Evolutionary conservation across 2,329 filamentous ascomycete species (phyloP).

Genomic region (Corniculantispora saksenae): DNA sequence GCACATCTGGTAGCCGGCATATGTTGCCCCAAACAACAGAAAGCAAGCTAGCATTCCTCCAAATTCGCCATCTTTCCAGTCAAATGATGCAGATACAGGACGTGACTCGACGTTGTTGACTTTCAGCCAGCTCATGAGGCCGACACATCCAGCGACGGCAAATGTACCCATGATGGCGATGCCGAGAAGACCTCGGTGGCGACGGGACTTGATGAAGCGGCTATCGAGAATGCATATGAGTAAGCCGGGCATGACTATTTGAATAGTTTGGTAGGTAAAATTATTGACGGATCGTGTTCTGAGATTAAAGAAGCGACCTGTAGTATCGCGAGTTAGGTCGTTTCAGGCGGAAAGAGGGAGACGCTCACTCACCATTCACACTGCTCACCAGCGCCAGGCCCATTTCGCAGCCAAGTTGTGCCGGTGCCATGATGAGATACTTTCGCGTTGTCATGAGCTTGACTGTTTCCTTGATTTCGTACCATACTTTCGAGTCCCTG

Average conservation of each 20-base stretch:
- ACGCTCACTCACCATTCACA: slow-evolving; percentile 10
- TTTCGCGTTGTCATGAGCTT: slow-evolving; percentile 12
- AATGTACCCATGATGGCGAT: slow-evolving; percentile 7
- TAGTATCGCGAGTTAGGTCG: not conserved
- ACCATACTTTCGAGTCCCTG: not conserved
- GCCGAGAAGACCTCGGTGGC: slow-evolving; percentile 9
- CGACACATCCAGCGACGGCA: slow-evolving; percentile 8
- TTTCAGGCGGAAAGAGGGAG: not conserved
- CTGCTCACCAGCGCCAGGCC: slow-evolving; percentile 8
- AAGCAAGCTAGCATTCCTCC: slow-evolving; percentile 2
- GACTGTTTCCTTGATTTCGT: slow-evolving; percentile 12
- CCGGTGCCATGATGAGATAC: slow-evolving; percentile 14
- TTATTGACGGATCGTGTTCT: slow-evolving; percentile 7
- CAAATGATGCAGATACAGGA: not conserved
- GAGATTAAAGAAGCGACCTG: slow-evolving; percentile 3
- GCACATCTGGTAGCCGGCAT: slow-evolving; percentile 16
- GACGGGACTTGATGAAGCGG: not conserved
- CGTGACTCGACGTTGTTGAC: not conserved
- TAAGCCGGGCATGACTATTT: slow-evolving; percentile 8
- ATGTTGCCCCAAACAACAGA: slow-evolving; percentile 9
- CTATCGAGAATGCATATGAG: slow-evolving; percentile 15
- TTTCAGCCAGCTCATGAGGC: slow-evolving; percentile 7
- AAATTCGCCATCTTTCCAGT: slow-evolving; percentile 10
- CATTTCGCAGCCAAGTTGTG: slow-evolving; percentile 16
- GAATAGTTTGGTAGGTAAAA: slow-evolving; percentile 9